Base-by-base conservation (phyloP, 768 basidiomycete species). In the Suillus ampliporus region DNA sequence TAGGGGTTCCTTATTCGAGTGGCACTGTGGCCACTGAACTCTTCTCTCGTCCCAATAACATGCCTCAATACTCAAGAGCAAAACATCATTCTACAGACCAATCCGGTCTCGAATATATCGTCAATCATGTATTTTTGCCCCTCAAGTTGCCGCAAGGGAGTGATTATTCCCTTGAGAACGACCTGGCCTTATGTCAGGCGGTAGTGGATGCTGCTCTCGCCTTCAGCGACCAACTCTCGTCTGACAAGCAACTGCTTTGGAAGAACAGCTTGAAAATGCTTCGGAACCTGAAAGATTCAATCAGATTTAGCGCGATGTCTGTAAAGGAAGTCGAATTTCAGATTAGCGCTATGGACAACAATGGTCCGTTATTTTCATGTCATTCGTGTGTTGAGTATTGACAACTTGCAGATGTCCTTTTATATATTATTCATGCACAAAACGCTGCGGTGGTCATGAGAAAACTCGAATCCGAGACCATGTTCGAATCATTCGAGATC, bases 401-500 rank as follows among this genome's bases (percentile, higher is more conserved):
- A n/a, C 52, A 31, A 31, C 21, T 37, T 35, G 34, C 58, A 85
- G 84, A 78, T 57, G 68, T 75, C 9, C 60, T 80, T 4, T 70
- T 72, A 21, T 72, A 82, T 46, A 75, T 74, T 5, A 74, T 86
- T 37, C 72, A 71, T 26, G 75, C 78, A 0, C 86, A 86, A 61
- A 86, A 86, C 54, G 83, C 81, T 4, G 82, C 76, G 11, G 60
- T 86, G 4, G 68, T 85, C 13, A 64, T 83, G 21, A 76, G 81
- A 41, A 72, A 70, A 54, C 59, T 59, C 17, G 52, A 63, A n/a
- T 43, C 64, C 7, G 60, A 67, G 14, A 77, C 78, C 14, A 61
- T 75, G 26, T 78, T 82, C 60, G 85, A 86, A 64, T 69, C 71
- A 8, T 87, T 86, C 60, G 81, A 85, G 65, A 73, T 79, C 15